Evolutionary conservation across 2,329 filamentous ascomycete species (phyloP).

Genomic region (Plectosphaerella plurivora): DNA sequence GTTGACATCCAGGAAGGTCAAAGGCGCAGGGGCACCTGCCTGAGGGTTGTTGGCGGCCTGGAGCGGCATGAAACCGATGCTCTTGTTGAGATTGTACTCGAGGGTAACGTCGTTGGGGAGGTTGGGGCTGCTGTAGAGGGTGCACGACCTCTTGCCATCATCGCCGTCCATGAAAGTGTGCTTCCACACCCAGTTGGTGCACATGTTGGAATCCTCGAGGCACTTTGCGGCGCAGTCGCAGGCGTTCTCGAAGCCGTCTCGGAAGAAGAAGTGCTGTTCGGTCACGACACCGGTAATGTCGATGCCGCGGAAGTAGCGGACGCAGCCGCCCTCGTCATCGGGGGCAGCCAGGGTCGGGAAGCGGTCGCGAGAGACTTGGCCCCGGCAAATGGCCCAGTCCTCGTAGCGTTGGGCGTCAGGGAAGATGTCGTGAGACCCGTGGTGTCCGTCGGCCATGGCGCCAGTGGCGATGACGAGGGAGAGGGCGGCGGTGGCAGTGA

Average conservation of each 20-base stretch:
- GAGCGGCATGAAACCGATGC: slow-evolving; percentile 3
- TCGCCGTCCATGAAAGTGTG: slow-evolving; percentile 5
- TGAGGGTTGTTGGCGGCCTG: slow-evolving; percentile 6
- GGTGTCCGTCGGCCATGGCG: neutral
- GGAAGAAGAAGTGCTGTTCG: slow-evolving; percentile 9
- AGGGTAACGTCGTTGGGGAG: slow-evolving; percentile 6
- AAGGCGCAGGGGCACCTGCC: slow-evolving; percentile 4
- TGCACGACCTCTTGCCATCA: slow-evolving; percentile 3
- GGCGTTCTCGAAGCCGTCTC: slow-evolving; percentile 2
- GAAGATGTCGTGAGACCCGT: neutral
- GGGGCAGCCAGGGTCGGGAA: slow-evolving; percentile 9
- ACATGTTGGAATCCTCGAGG: neutral
- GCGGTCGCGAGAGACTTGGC: slow-evolving; percentile 5
- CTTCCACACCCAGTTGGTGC: slow-evolving; percentile 11
- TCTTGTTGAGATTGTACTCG: slow-evolving; percentile 2
- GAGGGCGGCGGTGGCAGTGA: neutral
- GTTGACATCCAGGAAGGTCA: slow-evolving; percentile 6
- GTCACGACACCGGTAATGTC: slow-evolving; percentile 12
- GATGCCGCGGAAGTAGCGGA: slow-evolving; percentile 9
- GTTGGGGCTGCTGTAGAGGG: slow-evolving; percentile 8
- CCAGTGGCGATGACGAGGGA: neutral
- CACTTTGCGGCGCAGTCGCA: slow-evolving; percentile 3
- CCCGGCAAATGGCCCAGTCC: slow-evolving; percentile 5
- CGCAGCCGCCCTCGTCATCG: slow-evolving; percentile 7
- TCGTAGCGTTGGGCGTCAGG: neutral